Conservation (phyloP, 805 yeast species). For the Blastobotrys mokoenaii region DNA sequence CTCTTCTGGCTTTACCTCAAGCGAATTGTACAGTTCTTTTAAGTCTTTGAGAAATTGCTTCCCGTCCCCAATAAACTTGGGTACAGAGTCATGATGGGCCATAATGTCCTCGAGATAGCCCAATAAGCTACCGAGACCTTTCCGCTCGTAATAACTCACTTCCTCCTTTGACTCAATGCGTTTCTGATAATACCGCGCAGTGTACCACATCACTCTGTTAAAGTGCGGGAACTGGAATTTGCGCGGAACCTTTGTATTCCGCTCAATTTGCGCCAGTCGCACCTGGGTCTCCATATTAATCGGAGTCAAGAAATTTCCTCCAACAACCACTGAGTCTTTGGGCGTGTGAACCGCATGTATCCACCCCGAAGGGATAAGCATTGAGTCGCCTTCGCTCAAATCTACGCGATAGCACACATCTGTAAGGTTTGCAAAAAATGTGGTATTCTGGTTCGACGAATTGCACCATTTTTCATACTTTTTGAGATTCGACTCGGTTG, state of each 20-base stretch:
- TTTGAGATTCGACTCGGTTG: slow-evolving; percentile 52
- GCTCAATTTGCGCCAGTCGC: slow-evolving; percentile 53
- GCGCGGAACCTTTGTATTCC: slow-evolving; percentile 60
- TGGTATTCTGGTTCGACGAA: slow-evolving; percentile 49
- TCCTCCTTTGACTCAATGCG: too few species aligned
- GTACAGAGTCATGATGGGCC: too few species aligned
- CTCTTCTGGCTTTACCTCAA: too few species aligned
- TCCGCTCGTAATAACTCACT: too few species aligned
- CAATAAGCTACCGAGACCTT: too few species aligned
- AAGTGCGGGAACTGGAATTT: slow-evolving; percentile 75
- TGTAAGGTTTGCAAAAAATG: slow-evolving; percentile 50
- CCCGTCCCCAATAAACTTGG: too few species aligned
- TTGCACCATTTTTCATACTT: slow-evolving; percentile 68
- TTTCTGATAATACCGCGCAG: slow-evolving; percentile 43
- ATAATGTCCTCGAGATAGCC: too few species aligned
- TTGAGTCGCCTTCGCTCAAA: slow-evolving; percentile 56
- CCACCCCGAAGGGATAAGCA: slow-evolving; percentile 88
- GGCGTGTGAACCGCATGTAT: slow-evolving; percentile 87
- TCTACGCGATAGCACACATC: slow-evolving; percentile 46
- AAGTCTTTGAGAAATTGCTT: too few species aligned
- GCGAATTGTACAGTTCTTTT: too few species aligned
- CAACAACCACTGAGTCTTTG: slow-evolving; percentile 68
- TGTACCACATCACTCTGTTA: slow-evolving; percentile 58
- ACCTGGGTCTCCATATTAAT: slow-evolving; percentile 57
- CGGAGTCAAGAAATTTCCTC: slow-evolving; percentile 77